Evolutionary conservation across 2,329 filamentous ascomycete genomes (phyloP), one percentile per base, ranked within the genome.

Genomic region (Metarhizium guizhouense): DNA sequence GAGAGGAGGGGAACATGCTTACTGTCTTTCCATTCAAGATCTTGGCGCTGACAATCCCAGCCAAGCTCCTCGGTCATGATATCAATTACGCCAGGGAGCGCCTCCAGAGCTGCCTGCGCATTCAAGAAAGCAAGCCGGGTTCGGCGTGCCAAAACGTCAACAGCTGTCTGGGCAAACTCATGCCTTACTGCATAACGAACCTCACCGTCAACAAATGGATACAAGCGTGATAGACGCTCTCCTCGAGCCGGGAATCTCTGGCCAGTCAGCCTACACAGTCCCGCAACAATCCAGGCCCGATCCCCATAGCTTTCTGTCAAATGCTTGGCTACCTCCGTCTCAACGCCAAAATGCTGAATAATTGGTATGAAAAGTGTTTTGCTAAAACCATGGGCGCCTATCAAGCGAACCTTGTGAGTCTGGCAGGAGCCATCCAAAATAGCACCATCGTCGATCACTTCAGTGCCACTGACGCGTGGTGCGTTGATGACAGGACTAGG

Each of bases 361-460:
- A 96, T 77, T 71, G 93, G 92, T 77, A 96, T 96, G 75, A 96
- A 96, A 29, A 96, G 83, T 2, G 91, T 80, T 72, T 91, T 91
- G 71, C 86, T 91, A 76, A 86, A 95, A 54, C 90, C 90, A 68
- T 95, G 90, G 11, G 90, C 88, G 62, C 90, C 90, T 57, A 94
- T 78, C 38, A 95, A 77, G 54, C 88, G 85, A 54, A 95, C 86
- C 63, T 86, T 83, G 70, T 94, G 89, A 2, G 90, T 95, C 68
- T 93, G 88, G 74, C 90, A 95, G 49, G 76, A 79, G 47, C 90
- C 90, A 57, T 77, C 67, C 6, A 77, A 68, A 54, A 73, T 79
- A 56, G 87, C 85, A 59, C 83, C 83, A 64, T 93, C 89, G 64
- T 89, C 83, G 58, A 89, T 77, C 54, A 80, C 72, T 61, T 86